Evolutionary conservation across 2,329 filamentous ascomycete genomes (phyloP).

Genomic region (Xylaria sp.): DNA sequence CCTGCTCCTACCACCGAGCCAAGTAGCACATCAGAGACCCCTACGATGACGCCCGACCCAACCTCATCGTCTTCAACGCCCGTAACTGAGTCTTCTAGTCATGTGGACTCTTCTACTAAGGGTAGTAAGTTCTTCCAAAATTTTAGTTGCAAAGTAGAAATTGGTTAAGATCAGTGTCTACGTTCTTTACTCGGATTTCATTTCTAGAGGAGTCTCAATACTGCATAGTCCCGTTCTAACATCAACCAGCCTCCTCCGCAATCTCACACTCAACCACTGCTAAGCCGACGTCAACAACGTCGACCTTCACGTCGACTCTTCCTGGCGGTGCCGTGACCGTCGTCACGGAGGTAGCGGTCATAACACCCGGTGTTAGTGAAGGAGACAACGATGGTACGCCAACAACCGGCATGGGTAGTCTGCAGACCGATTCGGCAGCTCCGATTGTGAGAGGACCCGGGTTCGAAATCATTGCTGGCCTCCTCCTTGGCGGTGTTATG

Average conservation of each 20-base stretch:
- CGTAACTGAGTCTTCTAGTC: slow-evolving; percentile 19
- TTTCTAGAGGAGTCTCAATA: neutral
- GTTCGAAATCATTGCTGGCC: slow-evolving; percentile 43
- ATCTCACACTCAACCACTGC: slow-evolving; percentile 37
- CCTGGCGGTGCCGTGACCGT: slow-evolving; percentile 47
- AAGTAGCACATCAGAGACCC: slow-evolving; percentile 1
- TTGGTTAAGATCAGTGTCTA: neutral
- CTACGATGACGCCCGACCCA: slow-evolving; percentile 7
- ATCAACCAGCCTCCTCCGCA: slow-evolving; percentile 36
- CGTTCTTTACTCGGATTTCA: too few species aligned
- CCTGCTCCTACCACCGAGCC: slow-evolving; percentile 12
- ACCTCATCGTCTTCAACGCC: slow-evolving; percentile 21
- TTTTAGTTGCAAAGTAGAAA: neutral
- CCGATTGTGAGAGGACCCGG: slow-evolving; percentile 31
- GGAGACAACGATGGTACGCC: slow-evolving; percentile 34
- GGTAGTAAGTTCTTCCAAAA: neutral
- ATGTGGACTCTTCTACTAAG: neutral
- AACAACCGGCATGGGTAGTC: slow-evolving; percentile 35
- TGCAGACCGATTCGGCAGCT: slow-evolving; percentile 44
- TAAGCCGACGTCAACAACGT: slow-evolving; percentile 40
- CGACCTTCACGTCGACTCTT: slow-evolving; percentile 47
- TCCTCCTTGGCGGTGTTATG: slow-evolving; percentile 44
- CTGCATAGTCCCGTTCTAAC: slow-evolving; percentile 25
- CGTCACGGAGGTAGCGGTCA: slow-evolving; percentile 46
- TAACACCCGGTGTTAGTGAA: slow-evolving; percentile 41